Evolutionary conservation across 306 rosid species (phyloP).

Genomic region (Quercus alba): DNA sequence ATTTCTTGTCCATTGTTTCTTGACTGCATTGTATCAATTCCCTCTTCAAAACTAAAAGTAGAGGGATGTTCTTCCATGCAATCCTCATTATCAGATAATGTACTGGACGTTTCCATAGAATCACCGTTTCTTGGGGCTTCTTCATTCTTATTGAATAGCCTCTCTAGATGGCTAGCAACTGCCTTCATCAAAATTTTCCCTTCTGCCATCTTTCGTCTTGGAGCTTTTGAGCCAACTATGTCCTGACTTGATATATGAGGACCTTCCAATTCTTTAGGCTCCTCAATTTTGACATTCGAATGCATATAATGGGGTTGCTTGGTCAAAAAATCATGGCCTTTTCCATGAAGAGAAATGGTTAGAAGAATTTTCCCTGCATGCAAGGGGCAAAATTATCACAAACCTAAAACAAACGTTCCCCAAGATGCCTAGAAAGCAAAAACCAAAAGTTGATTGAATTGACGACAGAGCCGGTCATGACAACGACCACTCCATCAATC

Average conservation of each 20-base stretch:
- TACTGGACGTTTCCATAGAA: constrained; percentile 49
- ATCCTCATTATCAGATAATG: constrained; percentile 57
- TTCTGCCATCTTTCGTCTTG: constrained; percentile 33
- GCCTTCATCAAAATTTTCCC: constrained; percentile 54
- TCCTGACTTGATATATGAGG: constrained; percentile 20
- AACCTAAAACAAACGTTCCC: not conserved
- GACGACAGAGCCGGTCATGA: not conserved
- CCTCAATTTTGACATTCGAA: constrained; percentile 27
- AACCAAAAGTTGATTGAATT: not conserved
- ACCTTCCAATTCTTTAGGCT: constrained; percentile 31
- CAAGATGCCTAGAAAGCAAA: not conserved
- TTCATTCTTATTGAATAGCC: constrained; percentile 60
- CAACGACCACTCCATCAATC: not conserved
- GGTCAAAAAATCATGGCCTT: constrained; percentile 22
- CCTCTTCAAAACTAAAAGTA: constrained; percentile 58
- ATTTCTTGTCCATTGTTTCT: constrained; percentile 39
- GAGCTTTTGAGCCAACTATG: constrained; percentile 18
- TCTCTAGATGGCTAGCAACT: constrained; percentile 45
- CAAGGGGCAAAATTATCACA: constrained; percentile 5
- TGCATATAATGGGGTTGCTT: constrained; percentile 22
- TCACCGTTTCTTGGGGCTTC: constrained; percentile 32
- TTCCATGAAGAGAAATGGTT: constrained; percentile 59
- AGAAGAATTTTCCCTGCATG: constrained; percentile 78
- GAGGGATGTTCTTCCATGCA: constrained; percentile 34
- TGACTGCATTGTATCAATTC: constrained; percentile 50